Conservation (phyloP, 2,329 filamentous ascomycete genomes). For the Colletotrichum sp. region DNA sequence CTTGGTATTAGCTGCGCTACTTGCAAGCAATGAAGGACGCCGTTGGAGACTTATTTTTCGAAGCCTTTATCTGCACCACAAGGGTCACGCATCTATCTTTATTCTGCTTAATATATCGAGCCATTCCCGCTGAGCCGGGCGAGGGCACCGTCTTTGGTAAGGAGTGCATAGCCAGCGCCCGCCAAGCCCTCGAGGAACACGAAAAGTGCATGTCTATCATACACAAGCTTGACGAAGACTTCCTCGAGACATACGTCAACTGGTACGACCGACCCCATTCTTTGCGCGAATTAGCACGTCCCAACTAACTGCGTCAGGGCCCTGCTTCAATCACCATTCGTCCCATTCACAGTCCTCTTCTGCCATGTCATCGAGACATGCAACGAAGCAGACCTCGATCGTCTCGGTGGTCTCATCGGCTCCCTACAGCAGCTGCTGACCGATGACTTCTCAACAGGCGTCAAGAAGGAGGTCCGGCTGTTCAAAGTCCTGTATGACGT, state of each 20-base stretch:
- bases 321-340: conserved; percentile 25
- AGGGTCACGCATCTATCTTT: conserved; percentile 25
- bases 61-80: conserved; percentile 22
- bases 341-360: conserved; percentile 30
- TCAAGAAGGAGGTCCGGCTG: conserved; percentile 23
- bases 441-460: neutral
- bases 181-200: conserved; percentile 25
- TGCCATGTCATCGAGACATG: conserved; percentile 38
- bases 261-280: neutral
- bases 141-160: conserved; percentile 22
- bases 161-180: conserved; percentile 27
- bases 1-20: neutral
- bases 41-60: conserved; percentile 11
- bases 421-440: conserved; percentile 8
- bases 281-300: neutral
- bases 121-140: conserved; percentile 21
- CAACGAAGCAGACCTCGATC: conserved; percentile 45
- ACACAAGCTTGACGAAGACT: neutral
- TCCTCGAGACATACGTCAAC: conserved; percentile 17
- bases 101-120: conserved; percentile 29
- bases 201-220: conserved; percentile 18
- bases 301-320: conserved; percentile 1
- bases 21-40: neutral
- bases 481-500: conserved; percentile 28
- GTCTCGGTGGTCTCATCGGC: conserved; percentile 17